phyloP scores from a whole-genome alignment of 2,329 filamentous ascomycete species.

The Pseudogymnoascus sp. region DNA sequence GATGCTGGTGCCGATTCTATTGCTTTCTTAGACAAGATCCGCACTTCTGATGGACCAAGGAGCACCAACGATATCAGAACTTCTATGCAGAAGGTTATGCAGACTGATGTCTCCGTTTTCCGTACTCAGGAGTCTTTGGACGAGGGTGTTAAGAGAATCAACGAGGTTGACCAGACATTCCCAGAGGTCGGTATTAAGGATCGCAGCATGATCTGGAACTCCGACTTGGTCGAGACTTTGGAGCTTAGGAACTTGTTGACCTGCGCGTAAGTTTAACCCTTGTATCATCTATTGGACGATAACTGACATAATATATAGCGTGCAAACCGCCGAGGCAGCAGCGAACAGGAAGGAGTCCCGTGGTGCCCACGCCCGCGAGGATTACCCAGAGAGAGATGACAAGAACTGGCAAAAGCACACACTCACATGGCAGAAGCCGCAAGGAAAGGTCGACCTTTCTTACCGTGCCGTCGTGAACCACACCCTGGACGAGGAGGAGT shows the following conservation, averaged over 20 bases:
- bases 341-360: conserved; percentile 95
- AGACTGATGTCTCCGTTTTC: conserved; percentile 95
- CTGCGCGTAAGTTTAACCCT: conserved; percentile 64
- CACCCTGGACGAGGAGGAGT: conserved; percentile 91
- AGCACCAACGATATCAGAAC: conserved; percentile 80
- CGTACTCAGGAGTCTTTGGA: conserved; percentile 88
- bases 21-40: conserved; percentile 72
- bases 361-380: conserved; percentile 94
- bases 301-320: conserved; percentile 35
- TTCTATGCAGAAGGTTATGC: conserved; percentile 97
- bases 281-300: conserved; percentile 17
- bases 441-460: conserved; percentile 74
- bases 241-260: conserved; percentile 93
- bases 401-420: conserved; percentile 99
- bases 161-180: conserved; percentile 72
- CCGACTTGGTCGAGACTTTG: conserved; percentile 89
- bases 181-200: conserved; percentile 88
- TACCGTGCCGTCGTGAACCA: conserved; percentile 77
- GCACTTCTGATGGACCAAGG: conserved; percentile 76
- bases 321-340: conserved; percentile 84
- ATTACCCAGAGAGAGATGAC: conserved; percentile 92
- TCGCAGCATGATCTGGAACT: conserved; percentile 99
- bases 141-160: conserved; percentile 84
- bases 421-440: conserved; percentile 91
- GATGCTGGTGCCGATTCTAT: conserved; percentile 88